phyloP scores from a whole-genome alignment of 2,329 filamentous ascomycete genomes.

The Aureobasidium sp. region DNA sequence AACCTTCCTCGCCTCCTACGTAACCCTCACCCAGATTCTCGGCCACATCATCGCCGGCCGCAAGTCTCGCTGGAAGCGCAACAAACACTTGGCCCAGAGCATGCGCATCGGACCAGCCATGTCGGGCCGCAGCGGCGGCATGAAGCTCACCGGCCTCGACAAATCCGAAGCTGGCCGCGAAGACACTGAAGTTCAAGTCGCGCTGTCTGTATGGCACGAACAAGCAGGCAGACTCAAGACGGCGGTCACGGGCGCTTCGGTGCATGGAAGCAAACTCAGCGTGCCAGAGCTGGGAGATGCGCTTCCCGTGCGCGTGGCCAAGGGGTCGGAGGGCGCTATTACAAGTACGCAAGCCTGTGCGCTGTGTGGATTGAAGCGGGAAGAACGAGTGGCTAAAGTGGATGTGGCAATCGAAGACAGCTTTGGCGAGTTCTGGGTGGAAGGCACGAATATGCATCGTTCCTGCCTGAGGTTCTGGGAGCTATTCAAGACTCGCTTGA shows the following conservation, averaged over 20 bases:
- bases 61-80: conserved; percentile 83
- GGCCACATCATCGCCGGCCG: conserved; percentile 79
- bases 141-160: conserved; percentile 86
- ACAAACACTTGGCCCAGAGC: conserved; percentile 73
- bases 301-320: conserved; percentile 61
- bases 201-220: conserved; percentile 66
- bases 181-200: conserved; percentile 75
- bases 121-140: conserved; percentile 64
- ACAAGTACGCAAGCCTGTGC: conserved; percentile 70
- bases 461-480: conserved; percentile 80
- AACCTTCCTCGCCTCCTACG: conserved; percentile 57
- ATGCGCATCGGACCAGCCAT: conserved; percentile 78
- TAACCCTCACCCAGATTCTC: conserved; percentile 58
- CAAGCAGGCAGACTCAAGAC: conserved; percentile 69
- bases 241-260: conserved; percentile 56
- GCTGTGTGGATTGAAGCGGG: conserved; percentile 79
- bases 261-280: conserved; percentile 31
- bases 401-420: conserved; percentile 77
- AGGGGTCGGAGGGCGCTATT: conserved; percentile 56
- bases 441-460: conserved; percentile 48
- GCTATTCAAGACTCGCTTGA: conserved; percentile 62
- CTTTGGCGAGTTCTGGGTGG: conserved; percentile 95
- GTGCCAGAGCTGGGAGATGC: conserved; percentile 66
- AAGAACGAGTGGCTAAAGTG: conserved; percentile 71
- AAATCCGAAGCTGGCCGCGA: conserved; percentile 76